These are phyloP conservation scores for Fusarium sp. DNA, from an alignment of 2,329 filamentous ascomycete genomes.

Conservation along the genomic window DNA sequence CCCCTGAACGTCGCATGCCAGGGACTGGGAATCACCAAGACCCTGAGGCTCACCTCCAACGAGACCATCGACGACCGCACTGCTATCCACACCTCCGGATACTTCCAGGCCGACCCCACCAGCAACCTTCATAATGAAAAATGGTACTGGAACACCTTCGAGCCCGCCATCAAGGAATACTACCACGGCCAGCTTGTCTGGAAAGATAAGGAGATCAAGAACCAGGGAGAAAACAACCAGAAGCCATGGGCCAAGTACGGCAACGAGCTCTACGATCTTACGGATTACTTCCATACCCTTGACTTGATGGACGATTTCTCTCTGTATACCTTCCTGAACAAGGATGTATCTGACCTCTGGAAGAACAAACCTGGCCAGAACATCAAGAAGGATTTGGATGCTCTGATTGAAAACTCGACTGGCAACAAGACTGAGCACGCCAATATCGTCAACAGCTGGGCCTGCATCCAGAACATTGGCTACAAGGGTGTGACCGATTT, in stretches of 20 bases:
- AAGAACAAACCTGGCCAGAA: constrained; percentile 83
- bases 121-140: constrained; percentile 70
- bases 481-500: constrained; percentile 89
- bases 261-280: constrained; percentile 85
- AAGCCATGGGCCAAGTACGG: constrained; percentile 86
- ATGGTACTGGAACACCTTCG: constrained; percentile 84
- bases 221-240: constrained; percentile 73
- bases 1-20: constrained; percentile 82
- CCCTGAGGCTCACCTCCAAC: constrained; percentile 71
- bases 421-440: constrained; percentile 64
- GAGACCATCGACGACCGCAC: constrained; percentile 66
- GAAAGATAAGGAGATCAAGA: constrained; percentile 67
- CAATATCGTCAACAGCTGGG: constrained; percentile 73
- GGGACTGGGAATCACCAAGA: constrained; percentile 73
- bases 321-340: constrained; percentile 79
- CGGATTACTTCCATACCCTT: constrained; percentile 88
- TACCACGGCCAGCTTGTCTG: constrained; percentile 90
- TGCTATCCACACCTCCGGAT: constrained; percentile 79
- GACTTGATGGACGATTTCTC: constrained; percentile 65
- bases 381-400: constrained; percentile 75
- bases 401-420: constrained; percentile 59
- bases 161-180: constrained; percentile 84
- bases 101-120: constrained; percentile 62
- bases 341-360: constrained; percentile 74
- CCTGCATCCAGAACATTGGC: constrained; percentile 86